Conservation (phyloP, 352 stramenopile genomes). For the Globisporangium rhizosaccharum region DNA sequence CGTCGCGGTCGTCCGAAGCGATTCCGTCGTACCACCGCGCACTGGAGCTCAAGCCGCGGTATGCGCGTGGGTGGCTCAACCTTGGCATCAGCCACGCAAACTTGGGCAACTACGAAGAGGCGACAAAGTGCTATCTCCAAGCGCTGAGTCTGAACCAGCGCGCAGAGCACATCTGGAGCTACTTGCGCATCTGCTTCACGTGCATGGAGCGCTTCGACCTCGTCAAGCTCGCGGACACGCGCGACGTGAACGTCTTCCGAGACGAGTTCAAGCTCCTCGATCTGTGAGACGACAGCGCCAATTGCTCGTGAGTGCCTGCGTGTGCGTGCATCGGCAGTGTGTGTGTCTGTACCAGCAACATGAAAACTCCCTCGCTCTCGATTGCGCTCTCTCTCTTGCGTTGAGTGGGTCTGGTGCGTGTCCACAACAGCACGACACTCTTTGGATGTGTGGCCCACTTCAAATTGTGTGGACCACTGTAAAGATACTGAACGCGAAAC, state of each 20-base stretch:
- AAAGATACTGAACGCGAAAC: no score
- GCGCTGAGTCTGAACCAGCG: conserved; percentile 94
- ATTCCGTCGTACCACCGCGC: conserved; percentile 92
- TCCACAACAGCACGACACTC: no score
- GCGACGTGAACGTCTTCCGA: conserved; percentile 73
- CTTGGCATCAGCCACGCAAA: conserved; percentile 97
- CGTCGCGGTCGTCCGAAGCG: conserved; percentile 89
- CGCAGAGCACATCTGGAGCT: conserved; percentile 97
- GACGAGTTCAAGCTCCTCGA: conserved; percentile 84
- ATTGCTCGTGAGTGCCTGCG: neutral
- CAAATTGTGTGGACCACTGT: no score
- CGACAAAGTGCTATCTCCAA: conserved; percentile 96
- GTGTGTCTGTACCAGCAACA: no score
- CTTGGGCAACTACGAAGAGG: conserved; percentile 93
- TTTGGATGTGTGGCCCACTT: no score
- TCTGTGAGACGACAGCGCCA: conserved; percentile 30
- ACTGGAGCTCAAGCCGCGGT: conserved; percentile 95
- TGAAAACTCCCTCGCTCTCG: no score
- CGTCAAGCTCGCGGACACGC: conserved; percentile 87
- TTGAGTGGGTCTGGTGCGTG: no score
- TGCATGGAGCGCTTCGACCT: conserved; percentile 97
- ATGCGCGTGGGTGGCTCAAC: conserved; percentile 97
- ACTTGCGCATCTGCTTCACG: conserved; percentile 97
- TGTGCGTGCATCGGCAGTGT: neutral
- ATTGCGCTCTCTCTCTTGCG: no score